Evolutionary conservation across 2,329 filamentous ascomycete species (phyloP).

Genomic region (Thermothelomyces thermophilus): DNA sequence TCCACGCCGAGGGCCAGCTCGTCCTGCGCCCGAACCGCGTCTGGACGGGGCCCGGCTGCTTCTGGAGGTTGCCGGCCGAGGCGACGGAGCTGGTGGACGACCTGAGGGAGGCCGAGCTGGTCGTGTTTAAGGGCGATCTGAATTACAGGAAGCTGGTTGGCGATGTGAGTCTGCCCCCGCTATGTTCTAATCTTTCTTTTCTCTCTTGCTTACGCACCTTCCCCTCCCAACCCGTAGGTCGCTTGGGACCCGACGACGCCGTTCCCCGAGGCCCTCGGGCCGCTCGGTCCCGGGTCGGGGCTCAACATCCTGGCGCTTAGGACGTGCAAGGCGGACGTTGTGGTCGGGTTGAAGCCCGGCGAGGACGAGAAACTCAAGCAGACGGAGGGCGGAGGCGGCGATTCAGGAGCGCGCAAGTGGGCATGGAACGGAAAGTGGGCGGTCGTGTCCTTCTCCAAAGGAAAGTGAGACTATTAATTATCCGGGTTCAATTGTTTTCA

Average conservation of each 20-base stretch:
- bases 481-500: too few relatives aligned
- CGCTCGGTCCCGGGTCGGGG: constrained; percentile 73
- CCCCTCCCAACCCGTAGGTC: constrained; percentile 45
- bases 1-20: constrained; percentile 79
- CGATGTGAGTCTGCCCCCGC: constrained; percentile 56
- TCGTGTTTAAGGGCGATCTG: constrained; percentile 94
- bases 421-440: constrained; percentile 96
- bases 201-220: too few relatives aligned
- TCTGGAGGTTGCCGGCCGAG: constrained; percentile 72
- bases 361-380: constrained; percentile 73
- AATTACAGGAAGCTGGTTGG: constrained; percentile 92
- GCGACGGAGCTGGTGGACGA: constrained; percentile 67
- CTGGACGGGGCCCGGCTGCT: constrained; percentile 85
- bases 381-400: constrained; percentile 62
- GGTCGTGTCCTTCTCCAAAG: constrained; percentile 77
- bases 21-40: constrained; percentile 78
- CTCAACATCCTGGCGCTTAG: constrained; percentile 79
- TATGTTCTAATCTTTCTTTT: too few relatives aligned
- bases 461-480: constrained; percentile 34
- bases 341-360: constrained; percentile 77
- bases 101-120: constrained; percentile 73
- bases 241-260: constrained; percentile 83
- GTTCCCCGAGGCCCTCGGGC: constrained; percentile 78
- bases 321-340: constrained; percentile 94
- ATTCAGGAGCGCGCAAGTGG: constrained; percentile 71